A percentile compares a stretch with the other conserved stretches of the same genome.
Conservation (phyloP, 176 grass and related monocot genomes). For the Hordeum marinum region DNA sequence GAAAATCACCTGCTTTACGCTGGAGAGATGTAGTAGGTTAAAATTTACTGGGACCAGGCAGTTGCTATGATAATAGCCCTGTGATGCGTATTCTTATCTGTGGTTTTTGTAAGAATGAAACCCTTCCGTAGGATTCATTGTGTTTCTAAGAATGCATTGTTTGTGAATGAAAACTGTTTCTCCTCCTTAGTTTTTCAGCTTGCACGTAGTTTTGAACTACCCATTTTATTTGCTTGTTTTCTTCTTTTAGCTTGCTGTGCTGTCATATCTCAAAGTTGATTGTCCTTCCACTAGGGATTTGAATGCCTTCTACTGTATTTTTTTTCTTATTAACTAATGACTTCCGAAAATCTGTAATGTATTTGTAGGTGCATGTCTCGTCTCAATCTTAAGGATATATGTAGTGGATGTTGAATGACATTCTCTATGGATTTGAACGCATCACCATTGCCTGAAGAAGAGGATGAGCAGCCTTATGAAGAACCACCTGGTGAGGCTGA, state of each 20-base stretch:
- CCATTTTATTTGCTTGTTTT: not conserved
- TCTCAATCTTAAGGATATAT: constrained; percentile 16
- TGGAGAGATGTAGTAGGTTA: not conserved
- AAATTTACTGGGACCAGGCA: not conserved
- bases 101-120: not conserved
- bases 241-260: not conserved
- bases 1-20: not conserved
- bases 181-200: not conserved
- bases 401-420: constrained; percentile 47
- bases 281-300: constrained; percentile 3
- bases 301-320: not conserved
- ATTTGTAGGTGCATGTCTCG: constrained; percentile 19
- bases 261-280: constrained; percentile 1
- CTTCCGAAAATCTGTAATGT: not conserved
- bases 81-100: not conserved
- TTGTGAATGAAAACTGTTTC: not conserved
- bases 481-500: constrained; percentile 41
- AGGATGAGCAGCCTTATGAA: constrained; percentile 66
- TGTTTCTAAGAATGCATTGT: not conserved
- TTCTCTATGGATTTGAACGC: constrained; percentile 86
- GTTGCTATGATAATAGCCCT: not conserved
- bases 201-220: not conserved
- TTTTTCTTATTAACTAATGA: not conserved
- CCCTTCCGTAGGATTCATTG: not conserved
- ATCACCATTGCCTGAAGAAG: constrained; percentile 90